Evolutionary conservation across 2,329 filamentous ascomycete genomes (phyloP), one percentile per base, ranked within the genome.

Genomic region (Colletotrichum sojae): DNA sequence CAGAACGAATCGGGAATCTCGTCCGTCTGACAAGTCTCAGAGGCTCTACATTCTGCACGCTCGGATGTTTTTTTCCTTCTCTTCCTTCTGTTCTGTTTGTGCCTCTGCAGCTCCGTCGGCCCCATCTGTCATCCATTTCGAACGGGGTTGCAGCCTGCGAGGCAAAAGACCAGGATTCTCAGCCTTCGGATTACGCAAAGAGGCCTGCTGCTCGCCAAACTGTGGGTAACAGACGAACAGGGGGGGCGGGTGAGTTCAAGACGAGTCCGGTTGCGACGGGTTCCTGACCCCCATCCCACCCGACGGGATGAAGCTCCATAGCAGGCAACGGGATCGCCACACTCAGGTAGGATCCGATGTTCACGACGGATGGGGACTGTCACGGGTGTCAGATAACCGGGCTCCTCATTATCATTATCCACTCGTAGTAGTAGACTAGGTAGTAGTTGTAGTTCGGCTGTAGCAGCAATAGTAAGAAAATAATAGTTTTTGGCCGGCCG

Each of bases 401-500:
- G 27, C 52, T n/a, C 13, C 40, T 67, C 62, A 56, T 69, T 39
- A 68, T 46, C 55, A 66, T 66, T 51, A 49, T 48, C 49, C 36
- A 36, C 55, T 43, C 27, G 16, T 36, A 36, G 31, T 36, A 36
- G 31, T 36, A 36, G 8, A 36, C 31, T 36, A 36, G 31, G 10
- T 36, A 10, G 8, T 36, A 36, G 31, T 36, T 36, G 31, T 36
- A 36, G 31, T 36, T 36, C 10, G 5, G 31, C 31, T 36, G 31
- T 10, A 25, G 5, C 5, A 36, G 31, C 31, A 2, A 8, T 10
- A 36, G 31, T 10, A 36, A 36, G 10, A 36, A 36, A 36, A 36
- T 36, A 36, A 10, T 8, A 10, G 31, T 36, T 36, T 27, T 13
- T 51, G 39, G 40, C n/a, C 18, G 36, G 40, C 31, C 18, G 36